Percentiles rank a stretch among this genome's conserved stretches.
Evolutionary conservation across 495 filamentous ascomycete species (phyloP).

Genomic region (Aspergillus indologenus): DNA sequence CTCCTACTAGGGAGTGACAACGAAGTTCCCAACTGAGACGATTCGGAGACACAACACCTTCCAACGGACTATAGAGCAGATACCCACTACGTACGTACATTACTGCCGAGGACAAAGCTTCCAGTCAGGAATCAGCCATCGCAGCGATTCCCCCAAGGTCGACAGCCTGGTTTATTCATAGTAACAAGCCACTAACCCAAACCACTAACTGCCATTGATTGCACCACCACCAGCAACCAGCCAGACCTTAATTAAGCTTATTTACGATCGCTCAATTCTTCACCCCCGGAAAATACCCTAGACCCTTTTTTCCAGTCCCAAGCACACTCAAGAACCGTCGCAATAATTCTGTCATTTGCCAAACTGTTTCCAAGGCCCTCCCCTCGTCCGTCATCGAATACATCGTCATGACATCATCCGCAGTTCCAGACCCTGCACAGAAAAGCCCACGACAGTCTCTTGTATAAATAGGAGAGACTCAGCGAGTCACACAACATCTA

Average conservation of each 20-base stretch:
- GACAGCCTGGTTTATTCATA: too few species aligned
- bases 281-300: not conserved
- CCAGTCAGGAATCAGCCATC: too few species aligned
- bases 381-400: not conserved
- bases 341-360: not conserved
- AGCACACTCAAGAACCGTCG: not conserved
- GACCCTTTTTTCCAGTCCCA: not conserved
- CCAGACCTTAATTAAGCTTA: not conserved
- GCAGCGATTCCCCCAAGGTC: too few species aligned
- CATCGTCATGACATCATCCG: conserved; percentile 26
- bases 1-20: too few species aligned
- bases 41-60: too few species aligned
- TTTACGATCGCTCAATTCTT: not conserved
- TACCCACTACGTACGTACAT: too few species aligned
- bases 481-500: too few species aligned
- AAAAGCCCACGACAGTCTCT: not conserved
- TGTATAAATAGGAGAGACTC: not conserved
- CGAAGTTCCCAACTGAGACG: too few species aligned
- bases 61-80: too few species aligned
- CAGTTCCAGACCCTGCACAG: not conserved
- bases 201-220: too few species aligned
- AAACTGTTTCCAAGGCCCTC: conserved; percentile 3
- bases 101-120: too few species aligned
- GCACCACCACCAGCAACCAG: not conserved
- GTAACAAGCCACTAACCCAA: too few species aligned